Percentiles rank a stretch among this genome's conserved stretches.
These are phyloP conservation scores for Colletotrichum acutatum DNA, from an alignment of 2,329 filamentous ascomycete genomes.

Conservation along the genomic window DNA sequence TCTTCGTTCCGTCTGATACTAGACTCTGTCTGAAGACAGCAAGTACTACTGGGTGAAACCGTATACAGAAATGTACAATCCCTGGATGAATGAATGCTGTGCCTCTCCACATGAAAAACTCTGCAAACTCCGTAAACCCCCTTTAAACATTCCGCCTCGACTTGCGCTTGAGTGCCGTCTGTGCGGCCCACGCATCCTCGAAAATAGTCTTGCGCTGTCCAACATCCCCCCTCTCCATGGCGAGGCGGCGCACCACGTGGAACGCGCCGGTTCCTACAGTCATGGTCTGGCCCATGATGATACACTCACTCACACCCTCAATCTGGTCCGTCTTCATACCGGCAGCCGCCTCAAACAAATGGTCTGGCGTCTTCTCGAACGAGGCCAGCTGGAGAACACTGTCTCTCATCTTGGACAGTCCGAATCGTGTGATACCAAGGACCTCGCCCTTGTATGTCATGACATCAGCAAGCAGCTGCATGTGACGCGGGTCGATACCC, in stretches of 20 bases:
- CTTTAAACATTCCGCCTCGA: conserved; percentile 11
- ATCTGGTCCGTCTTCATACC: conserved; percentile 93
- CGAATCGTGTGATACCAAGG: conserved; percentile 95
- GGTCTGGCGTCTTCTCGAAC: conserved; percentile 98
- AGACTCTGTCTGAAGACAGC: not conserved
- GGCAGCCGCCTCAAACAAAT: conserved; percentile 93
- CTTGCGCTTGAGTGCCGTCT: conserved; percentile 39
- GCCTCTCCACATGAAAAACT: not conserved
- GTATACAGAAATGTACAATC: conserved; percentile 23
- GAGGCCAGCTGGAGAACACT: conserved; percentile 92
- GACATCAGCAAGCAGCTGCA: conserved; percentile 95
- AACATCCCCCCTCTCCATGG: conserved; percentile 70
- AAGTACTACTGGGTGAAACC: conserved; percentile 3
- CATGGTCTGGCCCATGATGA: conserved; percentile 98
- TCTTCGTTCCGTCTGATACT: conserved; percentile 6
- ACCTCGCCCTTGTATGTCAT: conserved; percentile 99
- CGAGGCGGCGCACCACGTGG: conserved; percentile 84
- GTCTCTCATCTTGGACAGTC: conserved; percentile 95
- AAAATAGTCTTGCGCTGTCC: conserved; percentile 72
- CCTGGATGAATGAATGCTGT: conserved; percentile 16
- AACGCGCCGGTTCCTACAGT: conserved; percentile 91
- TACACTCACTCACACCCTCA: conserved; percentile 94
- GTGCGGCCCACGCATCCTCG: conserved; percentile 72
- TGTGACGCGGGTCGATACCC: conserved; percentile 96
- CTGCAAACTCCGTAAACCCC: conserved; percentile 7